phyloP scores from a whole-genome alignment of 2,329 filamentous ascomycete species.

The Stemphylium vesicarium region DNA sequence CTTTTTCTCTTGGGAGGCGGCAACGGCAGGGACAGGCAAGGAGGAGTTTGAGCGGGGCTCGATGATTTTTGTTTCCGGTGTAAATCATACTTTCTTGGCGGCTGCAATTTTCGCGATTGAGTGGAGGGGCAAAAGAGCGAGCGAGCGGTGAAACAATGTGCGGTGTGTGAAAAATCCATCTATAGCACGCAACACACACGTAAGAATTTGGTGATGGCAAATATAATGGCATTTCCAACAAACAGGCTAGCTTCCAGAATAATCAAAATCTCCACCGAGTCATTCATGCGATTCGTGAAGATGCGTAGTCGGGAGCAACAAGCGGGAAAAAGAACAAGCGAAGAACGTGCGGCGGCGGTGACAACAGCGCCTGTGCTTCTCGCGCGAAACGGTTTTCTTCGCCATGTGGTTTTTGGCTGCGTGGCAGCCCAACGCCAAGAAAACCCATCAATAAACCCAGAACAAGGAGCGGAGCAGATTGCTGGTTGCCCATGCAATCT shows the following conservation, averaged over 20 bases:
- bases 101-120: background rate
- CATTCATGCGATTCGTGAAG: constrained; percentile 7
- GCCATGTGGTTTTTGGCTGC: constrained; percentile 3
- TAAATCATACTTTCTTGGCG: background rate
- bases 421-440: constrained; percentile 18
- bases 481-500: constrained; percentile 7
- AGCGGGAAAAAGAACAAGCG: constrained; percentile 5
- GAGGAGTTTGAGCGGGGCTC: too few species aligned
- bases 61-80: background rate
- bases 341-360: background rate
- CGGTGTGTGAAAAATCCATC: background rate
- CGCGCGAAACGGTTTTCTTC: background rate
- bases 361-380: background rate
- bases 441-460: background rate
- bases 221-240: background rate
- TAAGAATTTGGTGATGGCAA: background rate
- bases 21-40: too few species aligned
- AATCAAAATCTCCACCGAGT: constrained; percentile 2
- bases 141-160: background rate
- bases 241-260: constrained; percentile 17
- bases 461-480: constrained; percentile 5
- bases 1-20: too few species aligned
- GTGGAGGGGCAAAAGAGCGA: too few species aligned
- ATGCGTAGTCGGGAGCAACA: constrained; percentile 9
- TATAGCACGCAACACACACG: constrained; percentile 1